phyloP scores from a whole-genome alignment of 768 basidiomycete genomes.

The Termitomyces sp. region DNA sequence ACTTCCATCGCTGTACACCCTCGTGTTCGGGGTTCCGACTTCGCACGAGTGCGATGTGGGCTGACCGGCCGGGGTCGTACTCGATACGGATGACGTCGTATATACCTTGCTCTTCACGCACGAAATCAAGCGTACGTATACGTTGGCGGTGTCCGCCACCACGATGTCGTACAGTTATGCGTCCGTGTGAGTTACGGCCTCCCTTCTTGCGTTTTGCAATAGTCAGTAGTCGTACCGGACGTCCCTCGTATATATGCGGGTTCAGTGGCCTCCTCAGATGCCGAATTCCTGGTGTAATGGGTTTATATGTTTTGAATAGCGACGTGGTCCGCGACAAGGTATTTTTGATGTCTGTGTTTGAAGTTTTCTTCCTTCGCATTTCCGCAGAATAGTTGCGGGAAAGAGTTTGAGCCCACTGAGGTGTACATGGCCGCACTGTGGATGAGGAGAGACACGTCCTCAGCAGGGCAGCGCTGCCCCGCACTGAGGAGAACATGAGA shows the following conservation, averaged over 20 bases:
- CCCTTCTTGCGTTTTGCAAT: constrained; percentile 77
- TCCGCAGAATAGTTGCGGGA: constrained; percentile 29
- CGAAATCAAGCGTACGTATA: constrained; percentile 83
- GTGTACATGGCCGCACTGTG: constrained; percentile 15
- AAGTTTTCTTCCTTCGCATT: constrained; percentile 29
- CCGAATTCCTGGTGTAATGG: constrained; percentile 79
- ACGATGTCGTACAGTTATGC: constrained; percentile 80
- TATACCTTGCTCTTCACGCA: constrained; percentile 67
- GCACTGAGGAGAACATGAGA: constrained; percentile 38
- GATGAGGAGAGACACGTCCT: constrained; percentile 24
- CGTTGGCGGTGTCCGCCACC: constrained; percentile 91
- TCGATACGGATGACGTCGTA: constrained; percentile 93
- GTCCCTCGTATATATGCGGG: constrained; percentile 77
- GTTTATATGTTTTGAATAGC: constrained; percentile 86
- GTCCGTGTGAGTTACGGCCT: constrained; percentile 78
- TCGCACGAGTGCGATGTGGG: constrained; percentile 87
- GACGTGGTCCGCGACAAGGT: constrained; percentile 47
- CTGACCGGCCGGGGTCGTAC: constrained; percentile 91
- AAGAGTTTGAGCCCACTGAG: constrained; percentile 9
- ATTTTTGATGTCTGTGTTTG: constrained; percentile 25
- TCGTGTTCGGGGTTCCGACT: constrained; percentile 49
- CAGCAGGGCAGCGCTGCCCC: constrained; percentile 34
- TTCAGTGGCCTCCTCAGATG: constrained; percentile 82
- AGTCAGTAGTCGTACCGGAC: constrained; percentile 82
- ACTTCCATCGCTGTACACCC: constrained; percentile 67